Percentiles rank a stretch among this genome's conserved stretches.
Evolutionary conservation across 2,329 filamentous ascomycete genomes (phyloP).

Genomic region (Penicillium sp.): DNA sequence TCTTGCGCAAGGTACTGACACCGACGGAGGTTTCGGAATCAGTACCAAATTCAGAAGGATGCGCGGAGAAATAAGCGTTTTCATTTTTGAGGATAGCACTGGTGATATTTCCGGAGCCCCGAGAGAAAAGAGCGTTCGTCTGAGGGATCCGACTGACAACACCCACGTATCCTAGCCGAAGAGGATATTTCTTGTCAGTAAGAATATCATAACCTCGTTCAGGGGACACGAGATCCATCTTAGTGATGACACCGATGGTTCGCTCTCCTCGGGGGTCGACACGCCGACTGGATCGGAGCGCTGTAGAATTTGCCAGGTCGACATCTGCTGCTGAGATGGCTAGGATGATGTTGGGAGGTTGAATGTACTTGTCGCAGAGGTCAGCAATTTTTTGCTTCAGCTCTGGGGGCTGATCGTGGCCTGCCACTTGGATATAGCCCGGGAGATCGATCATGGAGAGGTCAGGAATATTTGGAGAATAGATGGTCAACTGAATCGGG

Average conservation of each 20-base stretch:
- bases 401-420: slow-evolving; percentile 81
- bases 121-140: slow-evolving; percentile 66
- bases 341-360: slow-evolving; percentile 89
- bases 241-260: slow-evolving; percentile 97
- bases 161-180: slow-evolving; percentile 92
- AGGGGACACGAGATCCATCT: slow-evolving; percentile 95
- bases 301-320: slow-evolving; percentile 92
- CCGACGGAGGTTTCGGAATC: slow-evolving; percentile 70
- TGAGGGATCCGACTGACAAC: slow-evolving; percentile 80
- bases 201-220: slow-evolving; percentile 71
- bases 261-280: slow-evolving; percentile 92
- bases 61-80: slow-evolving; percentile 74
- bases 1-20: slow-evolving; percentile 81
- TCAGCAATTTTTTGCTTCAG: slow-evolving; percentile 94
- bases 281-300: slow-evolving; percentile 77
- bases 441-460: slow-evolving; percentile 93
- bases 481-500: slow-evolving; percentile 90
- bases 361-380: slow-evolving; percentile 97
- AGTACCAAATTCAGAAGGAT: slow-evolving; percentile 72
- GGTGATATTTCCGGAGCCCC: slow-evolving; percentile 72
- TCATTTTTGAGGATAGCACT: slow-evolving; percentile 83
- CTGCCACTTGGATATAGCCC: slow-evolving; percentile 94
- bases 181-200: slow-evolving; percentile 83
- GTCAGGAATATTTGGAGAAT: slow-evolving; percentile 91
- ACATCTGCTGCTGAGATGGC: slow-evolving; percentile 97